A percentile compares a stretch with the other conserved stretches of the same genome.
Conservation (phyloP, 805 yeast species). For the Kuraishia borneana region DNA sequence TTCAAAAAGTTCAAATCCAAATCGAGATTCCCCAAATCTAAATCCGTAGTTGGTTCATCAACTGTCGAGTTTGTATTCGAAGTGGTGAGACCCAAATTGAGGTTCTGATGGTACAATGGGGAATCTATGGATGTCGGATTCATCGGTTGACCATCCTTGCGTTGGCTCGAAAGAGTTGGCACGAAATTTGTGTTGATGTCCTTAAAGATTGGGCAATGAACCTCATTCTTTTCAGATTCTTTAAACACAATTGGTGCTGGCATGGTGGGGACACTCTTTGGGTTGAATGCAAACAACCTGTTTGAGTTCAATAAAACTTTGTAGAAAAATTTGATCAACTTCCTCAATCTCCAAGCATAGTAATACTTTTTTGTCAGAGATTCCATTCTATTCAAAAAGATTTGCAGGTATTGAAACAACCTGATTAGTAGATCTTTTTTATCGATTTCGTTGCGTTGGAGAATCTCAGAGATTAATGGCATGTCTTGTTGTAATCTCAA, state of each 20-base stretch:
- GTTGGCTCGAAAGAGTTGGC: conserved; percentile 1
- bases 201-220: conserved; percentile 8
- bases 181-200: conserved; percentile 5
- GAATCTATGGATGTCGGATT: neutral
- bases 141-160: neutral
- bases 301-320: conserved; percentile 21
- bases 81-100: neutral
- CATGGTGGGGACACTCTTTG: conserved; percentile 8
- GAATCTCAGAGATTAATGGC: conserved; percentile 20
- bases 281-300: conserved; percentile 20
- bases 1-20: conserved; percentile 1
- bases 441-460: conserved; percentile 20
- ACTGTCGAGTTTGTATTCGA: too few relatives aligned
- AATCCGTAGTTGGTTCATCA: too few relatives aligned
- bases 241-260: neutral
- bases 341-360: conserved; percentile 33
- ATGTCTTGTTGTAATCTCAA: conserved; percentile 30
- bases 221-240: conserved; percentile 1
- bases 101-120: neutral
- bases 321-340: conserved; percentile 26
- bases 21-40: neutral
- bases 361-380: conserved; percentile 26
- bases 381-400: conserved; percentile 23
- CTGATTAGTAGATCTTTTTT: conserved; percentile 19
- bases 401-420: conserved; percentile 20